A percentile compares a stretch with the other conserved stretches of the same genome.
Evolutionary conservation across 768 basidiomycete genomes (phyloP).

Genomic region (Hericium erinaceus): DNA sequence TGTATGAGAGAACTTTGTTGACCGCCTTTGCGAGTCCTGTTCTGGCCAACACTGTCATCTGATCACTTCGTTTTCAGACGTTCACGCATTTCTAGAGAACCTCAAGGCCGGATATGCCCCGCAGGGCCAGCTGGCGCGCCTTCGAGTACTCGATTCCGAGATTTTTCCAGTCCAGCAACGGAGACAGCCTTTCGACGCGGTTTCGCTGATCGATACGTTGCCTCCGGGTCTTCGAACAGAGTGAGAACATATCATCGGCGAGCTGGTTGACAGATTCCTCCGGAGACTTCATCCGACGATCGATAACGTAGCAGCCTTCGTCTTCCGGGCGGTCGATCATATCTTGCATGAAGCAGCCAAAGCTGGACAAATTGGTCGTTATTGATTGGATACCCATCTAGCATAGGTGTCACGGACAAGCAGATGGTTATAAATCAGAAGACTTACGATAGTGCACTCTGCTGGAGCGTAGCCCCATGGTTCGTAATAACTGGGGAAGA

Average conservation of each 20-base stretch:
- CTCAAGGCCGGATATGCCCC: constrained; percentile 97
- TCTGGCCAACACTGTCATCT: not conserved
- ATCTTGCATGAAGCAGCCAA: constrained; percentile 98
- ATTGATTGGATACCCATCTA: constrained; percentile 97
- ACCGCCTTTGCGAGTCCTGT: no score
- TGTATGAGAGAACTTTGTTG: no score
- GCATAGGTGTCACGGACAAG: constrained; percentile 4
- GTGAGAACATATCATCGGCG: constrained; percentile 62
- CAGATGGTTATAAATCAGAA: constrained; percentile 8
- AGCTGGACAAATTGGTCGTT: constrained; percentile 96
- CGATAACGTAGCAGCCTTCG: constrained; percentile 95
- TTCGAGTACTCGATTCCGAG: constrained; percentile 96
- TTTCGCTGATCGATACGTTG: constrained; percentile 99
- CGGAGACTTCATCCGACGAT: constrained; percentile 79
- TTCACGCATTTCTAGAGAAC: constrained; percentile 97
- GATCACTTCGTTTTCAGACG: constrained; percentile 38
- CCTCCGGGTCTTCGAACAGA: constrained; percentile 75
- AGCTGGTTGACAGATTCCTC: constrained; percentile 89
- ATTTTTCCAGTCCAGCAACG: constrained; percentile 96
- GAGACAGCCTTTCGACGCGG: constrained; percentile 88
- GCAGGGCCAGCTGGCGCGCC: constrained; percentile 81
- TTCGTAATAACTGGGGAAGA: constrained; percentile 97
- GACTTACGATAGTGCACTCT: constrained; percentile 90
- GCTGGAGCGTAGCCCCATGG: constrained; percentile 97
- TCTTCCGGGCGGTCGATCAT: constrained; percentile 90